These are phyloP conservation scores for Solanum dulcamara DNA, from an alignment of 257 asterid species.

Conservation along the genomic window DNA sequence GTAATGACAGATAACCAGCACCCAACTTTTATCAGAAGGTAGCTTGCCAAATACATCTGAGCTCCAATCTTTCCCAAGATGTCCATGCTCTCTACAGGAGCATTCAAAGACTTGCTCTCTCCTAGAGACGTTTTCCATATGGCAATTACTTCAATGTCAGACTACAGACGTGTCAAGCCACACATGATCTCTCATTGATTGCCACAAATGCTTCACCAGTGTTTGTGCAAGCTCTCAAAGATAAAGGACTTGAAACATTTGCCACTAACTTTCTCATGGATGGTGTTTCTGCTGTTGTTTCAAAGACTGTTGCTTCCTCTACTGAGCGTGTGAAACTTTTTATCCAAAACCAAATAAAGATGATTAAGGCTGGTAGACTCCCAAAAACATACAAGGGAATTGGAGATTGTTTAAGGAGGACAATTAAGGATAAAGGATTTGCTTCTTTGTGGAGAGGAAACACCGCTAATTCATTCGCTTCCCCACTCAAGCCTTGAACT, in stretches of 20 bases:
- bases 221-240: slow-evolving; percentile 31
- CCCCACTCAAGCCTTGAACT: slow-evolving; percentile 44
- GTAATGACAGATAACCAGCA: slow-evolving; percentile 19
- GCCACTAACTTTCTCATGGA: slow-evolving; percentile 36
- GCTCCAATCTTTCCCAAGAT: slow-evolving; percentile 18
- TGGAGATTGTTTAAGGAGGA: slow-evolving; percentile 31
- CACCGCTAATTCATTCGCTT: slow-evolving; percentile 38
- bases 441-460: slow-evolving; percentile 39
- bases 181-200: slow-evolving; percentile 17
- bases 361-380: slow-evolving; percentile 33
- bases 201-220: slow-evolving; percentile 26
- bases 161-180: slow-evolving; percentile 8
- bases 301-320: slow-evolving; percentile 36
- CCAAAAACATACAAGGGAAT: slow-evolving; percentile 35
- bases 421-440: slow-evolving; percentile 29
- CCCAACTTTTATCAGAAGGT: slow-evolving; percentile 15
- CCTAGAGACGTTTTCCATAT: slow-evolving; percentile 12
- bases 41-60: slow-evolving; percentile 22
- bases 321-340: slow-evolving; percentile 36
- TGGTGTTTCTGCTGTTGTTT: slow-evolving; percentile 35
- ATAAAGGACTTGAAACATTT: slow-evolving; percentile 27
- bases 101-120: slow-evolving; percentile 13
- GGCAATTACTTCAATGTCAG: slow-evolving; percentile 22
- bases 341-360: slow-evolving; percentile 39
- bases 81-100: slow-evolving; percentile 10